A percentile compares a stretch with the other conserved stretches of the same genome.
phyloP scores from a whole-genome alignment of 2,329 filamentous ascomycete species.

The Keithomyces neogunnii region DNA sequence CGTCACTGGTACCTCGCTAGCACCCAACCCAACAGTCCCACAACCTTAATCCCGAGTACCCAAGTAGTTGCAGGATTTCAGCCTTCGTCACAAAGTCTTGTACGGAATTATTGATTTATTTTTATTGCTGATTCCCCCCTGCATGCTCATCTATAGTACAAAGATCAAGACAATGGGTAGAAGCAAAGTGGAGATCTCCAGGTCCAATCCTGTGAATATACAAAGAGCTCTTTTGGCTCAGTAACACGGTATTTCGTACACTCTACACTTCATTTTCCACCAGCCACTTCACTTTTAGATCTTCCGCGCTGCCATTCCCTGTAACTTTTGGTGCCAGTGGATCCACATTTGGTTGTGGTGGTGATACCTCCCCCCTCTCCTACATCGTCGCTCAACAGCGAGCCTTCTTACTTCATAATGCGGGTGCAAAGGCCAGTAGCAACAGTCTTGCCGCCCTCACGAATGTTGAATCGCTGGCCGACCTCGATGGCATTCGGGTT shows the following conservation, averaged over 20 bases:
- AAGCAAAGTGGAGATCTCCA: slow-evolving; percentile 32
- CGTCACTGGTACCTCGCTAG: too few relatives aligned
- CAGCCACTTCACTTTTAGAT: slow-evolving; percentile 1
- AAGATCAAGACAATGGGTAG: slow-evolving; percentile 27
- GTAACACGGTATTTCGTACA: slow-evolving; percentile 14
- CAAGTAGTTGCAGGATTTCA: too few relatives aligned
- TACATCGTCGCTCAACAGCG: background rate
- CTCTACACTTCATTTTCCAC: slow-evolving; percentile 7
- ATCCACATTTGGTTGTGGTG: background rate
- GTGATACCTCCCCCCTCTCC: background rate
- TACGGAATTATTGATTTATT: slow-evolving; percentile 7
- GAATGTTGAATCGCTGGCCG: slow-evolving; percentile 95
- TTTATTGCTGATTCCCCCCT: slow-evolving; percentile 22
- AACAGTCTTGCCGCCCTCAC: slow-evolving; percentile 88
- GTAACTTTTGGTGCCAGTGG: background rate
- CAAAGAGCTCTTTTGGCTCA: slow-evolving; percentile 24
- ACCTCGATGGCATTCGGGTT: slow-evolving; percentile 80
- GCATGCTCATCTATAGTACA: slow-evolving; percentile 27
- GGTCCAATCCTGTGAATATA: slow-evolving; percentile 26
- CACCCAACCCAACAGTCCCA: too few relatives aligned
- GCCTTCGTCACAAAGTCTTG: background rate
- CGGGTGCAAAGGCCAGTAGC: slow-evolving; percentile 76
- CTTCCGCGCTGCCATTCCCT: slow-evolving; percentile 1
- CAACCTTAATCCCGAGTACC: too few relatives aligned
- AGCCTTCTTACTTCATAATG: slow-evolving; percentile 46